Percentiles rank a stretch among this genome's conserved stretches.
These are phyloP conservation scores for Suillus brevipes DNA, from an alignment of 768 basidiomycete genomes.

Conservation along the genomic window DNA sequence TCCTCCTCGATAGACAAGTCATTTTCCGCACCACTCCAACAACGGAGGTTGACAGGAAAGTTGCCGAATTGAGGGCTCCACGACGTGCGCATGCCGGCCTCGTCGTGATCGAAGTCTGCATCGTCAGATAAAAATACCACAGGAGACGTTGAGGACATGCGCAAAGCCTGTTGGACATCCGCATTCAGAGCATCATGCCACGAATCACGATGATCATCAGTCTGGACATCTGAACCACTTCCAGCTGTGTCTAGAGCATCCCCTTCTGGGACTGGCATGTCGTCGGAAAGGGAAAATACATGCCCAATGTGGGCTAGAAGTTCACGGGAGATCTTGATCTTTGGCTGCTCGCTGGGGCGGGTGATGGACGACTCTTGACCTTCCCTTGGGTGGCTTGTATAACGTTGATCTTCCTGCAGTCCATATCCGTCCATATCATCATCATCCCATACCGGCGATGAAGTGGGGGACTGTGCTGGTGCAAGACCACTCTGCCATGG, in stretches of 20 bases:
- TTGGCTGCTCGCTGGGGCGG: background rate
- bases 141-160: background rate
- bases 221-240: background rate
- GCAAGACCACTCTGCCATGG: background rate
- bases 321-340: background rate
- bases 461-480: background rate
- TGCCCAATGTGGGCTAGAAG: constrained; percentile 5
- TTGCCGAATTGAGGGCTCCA: background rate
- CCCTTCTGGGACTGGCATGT: background rate
- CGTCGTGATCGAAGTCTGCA: background rate
- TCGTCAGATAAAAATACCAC: background rate
- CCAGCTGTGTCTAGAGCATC: background rate
- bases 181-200: constrained; percentile 1
- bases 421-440: background rate
- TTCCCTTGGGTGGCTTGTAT: background rate
- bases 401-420: background rate
- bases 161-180: constrained; percentile 7
- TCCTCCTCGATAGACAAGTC: background rate
- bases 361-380: background rate
- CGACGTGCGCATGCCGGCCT: background rate
- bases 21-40: background rate
- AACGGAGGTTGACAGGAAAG: background rate
- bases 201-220: background rate
- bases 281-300: constrained; percentile 5
- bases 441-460: background rate